These are phyloP conservation scores for Penicillium sp. DNA, from an alignment of 2,329 filamentous ascomycete genomes.

Conservation along the genomic window DNA sequence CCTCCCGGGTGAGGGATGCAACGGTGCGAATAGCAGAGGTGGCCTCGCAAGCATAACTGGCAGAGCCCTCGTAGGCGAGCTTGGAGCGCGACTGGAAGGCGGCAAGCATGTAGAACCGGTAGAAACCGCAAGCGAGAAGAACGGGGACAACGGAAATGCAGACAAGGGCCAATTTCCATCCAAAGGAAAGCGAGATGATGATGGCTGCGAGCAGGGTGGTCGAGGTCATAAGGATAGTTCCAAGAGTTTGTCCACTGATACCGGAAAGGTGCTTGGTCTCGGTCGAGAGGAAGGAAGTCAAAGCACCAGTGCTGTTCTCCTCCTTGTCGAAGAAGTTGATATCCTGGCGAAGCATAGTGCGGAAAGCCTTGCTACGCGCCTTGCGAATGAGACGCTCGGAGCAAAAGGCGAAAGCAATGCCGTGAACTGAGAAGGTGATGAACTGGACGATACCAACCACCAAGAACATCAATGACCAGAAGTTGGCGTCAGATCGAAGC, in stretches of 20 bases:
- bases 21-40: slow-evolving; percentile 93
- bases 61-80: slow-evolving; percentile 73
- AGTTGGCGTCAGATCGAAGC: slow-evolving; percentile 70
- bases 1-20: slow-evolving; percentile 82
- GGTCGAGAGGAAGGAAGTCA: slow-evolving; percentile 85
- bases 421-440: slow-evolving; percentile 66
- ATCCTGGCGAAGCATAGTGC: slow-evolving; percentile 86
- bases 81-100: slow-evolving; percentile 78
- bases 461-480: slow-evolving; percentile 86
- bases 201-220: slow-evolving; percentile 78
- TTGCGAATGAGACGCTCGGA: slow-evolving; percentile 84
- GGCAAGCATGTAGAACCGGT: slow-evolving; percentile 80
- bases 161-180: slow-evolving; percentile 85
- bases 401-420: slow-evolving; percentile 74
- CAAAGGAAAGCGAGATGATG: slow-evolving; percentile 67
- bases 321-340: slow-evolving; percentile 88
- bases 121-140: slow-evolving; percentile 76
- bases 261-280: slow-evolving; percentile 87
- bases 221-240: slow-evolving; percentile 75
- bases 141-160: slow-evolving; percentile 76
- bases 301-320: slow-evolving; percentile 81
- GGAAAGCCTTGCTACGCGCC: slow-evolving; percentile 78
- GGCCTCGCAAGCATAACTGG: slow-evolving; percentile 86
- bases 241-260: slow-evolving; percentile 81
- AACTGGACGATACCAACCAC: slow-evolving; percentile 77